These are phyloP conservation scores for Cladosporium sp. DNA, from an alignment of 2,329 filamentous ascomycete genomes.

Conservation along the genomic window DNA sequence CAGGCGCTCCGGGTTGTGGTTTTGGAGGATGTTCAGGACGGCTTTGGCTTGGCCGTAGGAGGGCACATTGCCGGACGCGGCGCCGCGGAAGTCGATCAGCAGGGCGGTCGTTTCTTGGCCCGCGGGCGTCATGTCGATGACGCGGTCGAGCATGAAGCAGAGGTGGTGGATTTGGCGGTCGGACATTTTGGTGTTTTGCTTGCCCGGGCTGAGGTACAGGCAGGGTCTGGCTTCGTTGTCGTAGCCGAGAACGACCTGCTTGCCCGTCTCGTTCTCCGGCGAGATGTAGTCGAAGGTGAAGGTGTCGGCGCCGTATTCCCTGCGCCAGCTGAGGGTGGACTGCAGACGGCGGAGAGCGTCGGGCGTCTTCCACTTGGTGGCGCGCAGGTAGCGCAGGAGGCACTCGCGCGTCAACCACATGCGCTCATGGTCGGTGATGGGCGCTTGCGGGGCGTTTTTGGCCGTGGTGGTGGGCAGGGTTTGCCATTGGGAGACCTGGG, in stretches of 20 bases:
- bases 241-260: conserved; percentile 84
- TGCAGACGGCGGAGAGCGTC: conserved; percentile 75
- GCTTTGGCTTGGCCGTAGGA: conserved; percentile 71
- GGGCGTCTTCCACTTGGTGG: conserved; percentile 79
- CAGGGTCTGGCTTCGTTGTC: conserved; percentile 83
- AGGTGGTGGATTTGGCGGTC: conserved; percentile 88
- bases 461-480: conserved; percentile 61
- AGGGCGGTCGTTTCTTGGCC: conserved; percentile 82
- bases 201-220: conserved; percentile 81
- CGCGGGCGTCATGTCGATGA: conserved; percentile 79
- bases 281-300: conserved; percentile 84
- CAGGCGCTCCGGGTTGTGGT: conserved; percentile 89
- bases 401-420: conserved; percentile 92
- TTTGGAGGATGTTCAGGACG: conserved; percentile 87
- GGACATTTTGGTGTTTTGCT: conserved; percentile 85
- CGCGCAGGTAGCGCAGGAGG: conserved; percentile 84
- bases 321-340: conserved; percentile 77
- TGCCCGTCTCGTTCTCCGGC: conserved; percentile 92
- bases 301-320: conserved; percentile 78
- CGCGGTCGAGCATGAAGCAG: conserved; percentile 91
- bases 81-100: conserved; percentile 85
- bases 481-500: conserved; percentile 65
- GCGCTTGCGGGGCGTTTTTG: conserved; percentile 53
- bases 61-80: conserved; percentile 70
- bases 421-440: conserved; percentile 72